These are phyloP conservation scores for Musa itinerans DNA, from an alignment of 176 grass and related monocot genomes.

Conservation along the genomic window DNA sequence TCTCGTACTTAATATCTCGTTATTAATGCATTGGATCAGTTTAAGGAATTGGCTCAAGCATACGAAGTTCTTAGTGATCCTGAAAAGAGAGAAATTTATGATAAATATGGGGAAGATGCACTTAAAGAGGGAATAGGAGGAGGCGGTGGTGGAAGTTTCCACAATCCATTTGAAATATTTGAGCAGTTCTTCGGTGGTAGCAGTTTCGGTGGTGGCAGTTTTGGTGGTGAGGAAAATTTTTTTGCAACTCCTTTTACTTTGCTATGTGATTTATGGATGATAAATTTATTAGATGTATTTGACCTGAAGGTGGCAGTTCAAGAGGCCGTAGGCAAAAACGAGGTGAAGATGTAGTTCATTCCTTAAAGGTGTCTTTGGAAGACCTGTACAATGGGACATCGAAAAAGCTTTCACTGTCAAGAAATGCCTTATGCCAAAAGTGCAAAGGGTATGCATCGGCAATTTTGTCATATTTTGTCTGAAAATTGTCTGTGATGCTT, in stretches of 20 bases:
- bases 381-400: constrained; percentile 79
- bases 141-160: constrained; percentile 35
- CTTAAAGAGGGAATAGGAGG: constrained; percentile 96
- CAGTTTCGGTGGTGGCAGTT: constrained; percentile 20
- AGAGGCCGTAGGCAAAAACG: constrained; percentile 69
- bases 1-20: constrained; percentile 1
- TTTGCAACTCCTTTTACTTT: background rate
- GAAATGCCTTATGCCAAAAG: constrained; percentile 62
- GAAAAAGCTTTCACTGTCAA: constrained; percentile 78
- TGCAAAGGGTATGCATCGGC: constrained; percentile 72
- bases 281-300: background rate
- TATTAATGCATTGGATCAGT: constrained; percentile 31
- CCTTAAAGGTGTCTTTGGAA: constrained; percentile 86
- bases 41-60: constrained; percentile 91
- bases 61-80: constrained; percentile 92
- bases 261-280: background rate
- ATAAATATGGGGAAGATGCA: constrained; percentile 91
- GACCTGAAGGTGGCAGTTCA: constrained; percentile 53
- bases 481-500: background rate
- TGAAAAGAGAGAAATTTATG: constrained; percentile 85
- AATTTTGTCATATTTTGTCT: background rate
- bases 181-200: constrained; percentile 70
- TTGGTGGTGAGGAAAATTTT: constrained; percentile 41
- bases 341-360: constrained; percentile 73
- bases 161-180: constrained; percentile 86